phyloP scores from a whole-genome alignment of 2,329 filamentous ascomycete species.

The Emergomyces africanus region DNA sequence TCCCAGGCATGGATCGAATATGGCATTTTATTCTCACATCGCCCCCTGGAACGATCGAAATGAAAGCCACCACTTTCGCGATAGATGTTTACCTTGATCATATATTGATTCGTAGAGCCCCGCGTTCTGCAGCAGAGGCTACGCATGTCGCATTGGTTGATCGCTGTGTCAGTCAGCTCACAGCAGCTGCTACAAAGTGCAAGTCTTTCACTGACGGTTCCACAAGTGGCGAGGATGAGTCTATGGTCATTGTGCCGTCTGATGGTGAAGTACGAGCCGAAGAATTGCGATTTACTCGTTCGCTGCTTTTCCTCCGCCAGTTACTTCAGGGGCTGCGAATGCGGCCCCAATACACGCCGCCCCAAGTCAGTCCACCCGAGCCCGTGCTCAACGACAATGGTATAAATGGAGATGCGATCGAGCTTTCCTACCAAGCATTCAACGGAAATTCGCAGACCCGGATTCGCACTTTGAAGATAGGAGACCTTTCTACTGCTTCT shows the following conservation, averaged over 20 bases:
- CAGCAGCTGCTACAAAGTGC: constrained; percentile 47
- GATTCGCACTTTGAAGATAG: constrained; percentile 52
- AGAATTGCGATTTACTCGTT: constrained; percentile 54
- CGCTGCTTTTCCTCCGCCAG: constrained; percentile 53
- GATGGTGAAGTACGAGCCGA: constrained; percentile 41
- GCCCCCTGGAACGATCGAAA: constrained; percentile 51
- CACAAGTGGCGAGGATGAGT: constrained; percentile 37
- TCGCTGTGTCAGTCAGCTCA: constrained; percentile 59
- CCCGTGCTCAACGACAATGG: constrained; percentile 39
- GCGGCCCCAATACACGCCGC: constrained; percentile 46
- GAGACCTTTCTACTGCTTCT: constrained; percentile 55
- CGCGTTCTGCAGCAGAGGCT: constrained; percentile 36
- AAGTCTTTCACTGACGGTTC: constrained; percentile 36
- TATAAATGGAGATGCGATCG: constrained; percentile 50
- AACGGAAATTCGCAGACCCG: constrained; percentile 47
- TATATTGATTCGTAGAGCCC: constrained; percentile 27
- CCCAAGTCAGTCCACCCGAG: constrained; percentile 48
- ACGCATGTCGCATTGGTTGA: constrained; percentile 59
- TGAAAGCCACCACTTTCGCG: constrained; percentile 54
- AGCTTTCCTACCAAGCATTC: constrained; percentile 63
- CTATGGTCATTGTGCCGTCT: constrained; percentile 40
- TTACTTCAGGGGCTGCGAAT: constrained; percentile 46
- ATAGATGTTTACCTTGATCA: constrained; percentile 60
- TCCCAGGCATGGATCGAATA: constrained; percentile 52
- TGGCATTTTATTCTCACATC: constrained; percentile 71